A percentile compares a stretch with the other conserved stretches of the same genome.
Conservation (phyloP, 352 stramenopile species). For the Phytopythium helicoides region DNA sequence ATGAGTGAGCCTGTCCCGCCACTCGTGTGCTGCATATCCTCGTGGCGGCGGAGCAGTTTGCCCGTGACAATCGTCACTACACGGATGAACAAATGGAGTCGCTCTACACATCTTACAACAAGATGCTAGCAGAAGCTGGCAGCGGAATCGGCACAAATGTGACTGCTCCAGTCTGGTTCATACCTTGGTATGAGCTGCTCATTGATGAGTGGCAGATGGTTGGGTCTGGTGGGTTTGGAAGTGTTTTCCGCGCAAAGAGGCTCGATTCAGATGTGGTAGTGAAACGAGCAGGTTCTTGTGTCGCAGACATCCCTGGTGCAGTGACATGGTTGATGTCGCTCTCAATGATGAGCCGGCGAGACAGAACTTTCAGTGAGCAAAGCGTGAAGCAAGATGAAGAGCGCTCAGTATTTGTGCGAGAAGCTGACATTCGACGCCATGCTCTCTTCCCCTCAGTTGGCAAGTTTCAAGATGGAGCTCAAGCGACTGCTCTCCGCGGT, state of each 20-base stretch:
- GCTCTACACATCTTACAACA: conserved; percentile 4
- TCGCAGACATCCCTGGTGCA: too few relatives aligned
- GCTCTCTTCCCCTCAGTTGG: conserved; percentile 9
- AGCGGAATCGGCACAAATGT: too few relatives aligned
- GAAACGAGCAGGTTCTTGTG: neutral
- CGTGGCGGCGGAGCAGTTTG: too few relatives aligned
- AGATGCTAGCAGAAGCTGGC: conserved; percentile 2
- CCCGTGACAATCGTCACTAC: neutral
- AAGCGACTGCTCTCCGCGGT: too few relatives aligned
- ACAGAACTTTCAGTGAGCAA: too few relatives aligned
- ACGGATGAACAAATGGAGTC: neutral
- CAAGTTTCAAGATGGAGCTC: too few relatives aligned
- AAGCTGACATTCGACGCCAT: conserved; percentile 14
- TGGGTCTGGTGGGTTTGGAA: neutral
- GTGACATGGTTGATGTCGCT: too few relatives aligned
- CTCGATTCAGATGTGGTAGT: neutral
- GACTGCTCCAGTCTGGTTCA: too few relatives aligned
- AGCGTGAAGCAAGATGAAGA: neutral
- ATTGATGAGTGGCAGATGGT: neutral
- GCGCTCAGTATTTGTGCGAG: conserved; percentile 7
- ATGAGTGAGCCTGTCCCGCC: too few relatives aligned
- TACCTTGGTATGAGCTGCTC: too few relatives aligned
- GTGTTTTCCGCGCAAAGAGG: neutral
- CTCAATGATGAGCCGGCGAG: neutral
- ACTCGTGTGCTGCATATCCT: too few relatives aligned